These are phyloP conservation scores for Alnus rubra DNA, from an alignment of 306 rosid species.

Conservation along the genomic window DNA sequence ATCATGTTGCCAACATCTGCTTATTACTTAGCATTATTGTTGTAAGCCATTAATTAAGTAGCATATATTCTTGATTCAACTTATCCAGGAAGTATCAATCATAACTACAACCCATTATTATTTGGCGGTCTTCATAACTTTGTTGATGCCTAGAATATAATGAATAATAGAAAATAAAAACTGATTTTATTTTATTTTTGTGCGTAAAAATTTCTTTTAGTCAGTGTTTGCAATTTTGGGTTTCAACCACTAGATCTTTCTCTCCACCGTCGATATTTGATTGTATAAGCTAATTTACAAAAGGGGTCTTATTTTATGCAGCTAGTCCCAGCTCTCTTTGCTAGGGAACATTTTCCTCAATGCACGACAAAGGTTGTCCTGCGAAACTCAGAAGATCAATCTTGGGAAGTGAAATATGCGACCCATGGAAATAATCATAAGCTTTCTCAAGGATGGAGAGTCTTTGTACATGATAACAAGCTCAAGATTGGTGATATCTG, in stretches of 20 bases:
- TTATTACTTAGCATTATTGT: background rate
- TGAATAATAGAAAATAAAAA: too few relatives aligned
- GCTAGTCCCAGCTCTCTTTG: background rate
- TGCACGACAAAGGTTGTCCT: background rate
- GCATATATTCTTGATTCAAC: background rate
- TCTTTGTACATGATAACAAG: background rate
- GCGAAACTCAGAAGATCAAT: background rate
- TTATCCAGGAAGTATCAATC: background rate
- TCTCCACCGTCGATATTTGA: too few relatives aligned
- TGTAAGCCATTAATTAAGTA: background rate
- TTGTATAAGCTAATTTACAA: too few relatives aligned
- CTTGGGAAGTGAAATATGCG: background rate
- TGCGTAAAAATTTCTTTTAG: too few relatives aligned
- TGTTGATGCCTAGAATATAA: too few relatives aligned
- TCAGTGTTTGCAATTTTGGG: too few relatives aligned
- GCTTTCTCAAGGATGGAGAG: background rate
- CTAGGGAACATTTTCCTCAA: slow-evolving; percentile 1
- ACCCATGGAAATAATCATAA: too few relatives aligned
- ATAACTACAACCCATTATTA: background rate
- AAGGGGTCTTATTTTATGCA: background rate
- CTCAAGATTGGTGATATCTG: slow-evolving; percentile 9
- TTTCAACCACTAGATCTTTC: too few relatives aligned
- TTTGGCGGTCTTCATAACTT: too few relatives aligned
- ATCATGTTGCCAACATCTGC: background rate
- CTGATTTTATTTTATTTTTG: too few relatives aligned